phyloP scores from a whole-genome alignment of 2,329 filamentous ascomycete species.

The Ophioceras dolichostomum region DNA sequence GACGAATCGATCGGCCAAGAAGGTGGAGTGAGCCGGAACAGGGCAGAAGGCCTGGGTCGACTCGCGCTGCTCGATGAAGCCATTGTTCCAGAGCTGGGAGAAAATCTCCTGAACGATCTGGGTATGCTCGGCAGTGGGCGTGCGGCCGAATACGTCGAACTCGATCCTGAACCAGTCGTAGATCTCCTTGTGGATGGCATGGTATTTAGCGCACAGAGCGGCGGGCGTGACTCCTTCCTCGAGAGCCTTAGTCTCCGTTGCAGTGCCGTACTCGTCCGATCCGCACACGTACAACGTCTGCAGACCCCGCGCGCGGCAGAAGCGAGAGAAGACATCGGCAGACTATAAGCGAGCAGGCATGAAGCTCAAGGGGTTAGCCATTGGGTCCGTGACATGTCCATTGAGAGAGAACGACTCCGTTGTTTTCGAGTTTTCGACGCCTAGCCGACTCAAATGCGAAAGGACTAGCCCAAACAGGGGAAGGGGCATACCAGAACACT shows the following conservation, averaged over 20 bases:
- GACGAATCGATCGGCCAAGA: conserved; percentile 72
- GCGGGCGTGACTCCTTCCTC: conserved; percentile 68
- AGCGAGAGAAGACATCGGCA: conserved; percentile 76
- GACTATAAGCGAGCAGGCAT: conserved; percentile 25
- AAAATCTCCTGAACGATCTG: conserved; percentile 92
- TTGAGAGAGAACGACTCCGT: too few species aligned
- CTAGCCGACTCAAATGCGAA: too few species aligned
- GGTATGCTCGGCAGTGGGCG: conserved; percentile 79
- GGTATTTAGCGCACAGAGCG: conserved; percentile 84
- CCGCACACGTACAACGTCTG: conserved; percentile 81
- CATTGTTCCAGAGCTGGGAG: conserved; percentile 73
- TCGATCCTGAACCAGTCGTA: conserved; percentile 95
- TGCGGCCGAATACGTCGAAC: conserved; percentile 92
- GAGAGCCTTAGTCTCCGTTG: conserved; percentile 88
- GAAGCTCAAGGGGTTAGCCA: too few species aligned
- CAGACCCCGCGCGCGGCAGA: conserved; percentile 66
- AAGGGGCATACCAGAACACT: conserved; percentile 46
- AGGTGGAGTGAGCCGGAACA: conserved; percentile 47
- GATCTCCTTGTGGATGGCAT: conserved; percentile 74
- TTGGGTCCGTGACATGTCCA: too few species aligned
- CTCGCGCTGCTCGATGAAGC: conserved; percentile 74
- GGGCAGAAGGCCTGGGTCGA: conserved; percentile 82
- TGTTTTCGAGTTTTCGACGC: too few species aligned
- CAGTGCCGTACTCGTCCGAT: conserved; percentile 61
- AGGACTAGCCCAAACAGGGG: too few species aligned